Conservation (phyloP, 768 basidiomycete species). For the Pholiota conissans region DNA sequence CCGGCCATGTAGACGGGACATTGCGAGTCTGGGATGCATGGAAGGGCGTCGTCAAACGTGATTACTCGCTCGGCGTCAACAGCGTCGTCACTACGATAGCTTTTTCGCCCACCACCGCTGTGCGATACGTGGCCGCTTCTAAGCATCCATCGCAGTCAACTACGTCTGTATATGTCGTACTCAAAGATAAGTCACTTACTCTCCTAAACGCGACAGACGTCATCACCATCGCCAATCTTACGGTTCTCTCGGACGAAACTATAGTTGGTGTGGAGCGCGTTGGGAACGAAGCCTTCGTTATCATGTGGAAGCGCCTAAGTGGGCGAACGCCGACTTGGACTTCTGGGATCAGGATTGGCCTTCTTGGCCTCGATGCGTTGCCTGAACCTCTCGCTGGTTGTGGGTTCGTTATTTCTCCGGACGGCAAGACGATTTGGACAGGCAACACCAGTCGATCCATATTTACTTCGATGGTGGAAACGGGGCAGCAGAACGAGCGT, state of each 20-base stretch:
- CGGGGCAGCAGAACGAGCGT: background rate
- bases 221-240: constrained; percentile 2
- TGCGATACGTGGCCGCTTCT: constrained; percentile 3
- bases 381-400: constrained; percentile 2
- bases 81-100: background rate
- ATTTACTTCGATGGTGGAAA: constrained; percentile 4
- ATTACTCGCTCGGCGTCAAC: background rate
- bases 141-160: background rate
- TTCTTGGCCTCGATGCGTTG: constrained; percentile 4
- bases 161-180: background rate
- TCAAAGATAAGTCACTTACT: constrained; percentile 4
- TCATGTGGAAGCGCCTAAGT: background rate
- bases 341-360: background rate
- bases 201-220: background rate
- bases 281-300: background rate
- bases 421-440: constrained; percentile 4
- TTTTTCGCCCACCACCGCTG: background rate
- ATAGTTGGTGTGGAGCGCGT: constrained; percentile 3
- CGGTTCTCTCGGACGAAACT: background rate
- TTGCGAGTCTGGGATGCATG: constrained; percentile 6
- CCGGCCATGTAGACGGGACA: constrained; percentile 3
- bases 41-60: constrained; percentile 1
- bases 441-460: constrained; percentile 2
- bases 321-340: background rate
- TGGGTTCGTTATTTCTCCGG: constrained; percentile 6